Percentiles rank a stretch among this genome's conserved stretches.
These are phyloP conservation scores for Boletus pseudo-olivaceus DNA, from an alignment of 768 basidiomycete genomes.

Conservation along the genomic window DNA sequence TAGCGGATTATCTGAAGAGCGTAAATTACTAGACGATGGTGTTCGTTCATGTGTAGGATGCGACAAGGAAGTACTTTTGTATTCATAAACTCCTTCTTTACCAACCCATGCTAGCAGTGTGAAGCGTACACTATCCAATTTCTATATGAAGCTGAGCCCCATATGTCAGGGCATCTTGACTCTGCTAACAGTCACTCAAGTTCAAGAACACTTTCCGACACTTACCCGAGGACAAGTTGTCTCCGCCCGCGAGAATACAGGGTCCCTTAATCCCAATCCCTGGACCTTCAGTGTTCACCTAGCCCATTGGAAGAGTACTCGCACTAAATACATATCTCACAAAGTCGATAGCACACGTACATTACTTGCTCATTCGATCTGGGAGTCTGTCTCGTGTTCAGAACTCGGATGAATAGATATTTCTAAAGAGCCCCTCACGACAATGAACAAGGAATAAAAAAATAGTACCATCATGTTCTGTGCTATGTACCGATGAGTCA, in stretches of 20 bases:
- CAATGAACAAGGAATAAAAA: no score
- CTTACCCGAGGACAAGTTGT: not conserved
- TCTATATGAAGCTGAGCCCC: not conserved
- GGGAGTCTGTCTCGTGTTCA: no score
- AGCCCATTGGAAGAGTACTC: not conserved
- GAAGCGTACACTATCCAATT: not conserved
- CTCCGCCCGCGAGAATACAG: no score
- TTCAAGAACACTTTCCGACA: not conserved
- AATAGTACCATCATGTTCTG: no score
- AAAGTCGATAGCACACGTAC: no score
- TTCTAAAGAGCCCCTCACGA: no score
- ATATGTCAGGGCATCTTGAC: no score
- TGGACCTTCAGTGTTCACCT: no score
- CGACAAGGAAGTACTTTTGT: constrained; percentile 7
- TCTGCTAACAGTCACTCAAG: not conserved
- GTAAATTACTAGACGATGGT: constrained; percentile 44
- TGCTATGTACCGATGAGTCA: no score
- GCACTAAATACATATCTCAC: no score
- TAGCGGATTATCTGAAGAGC: constrained; percentile 77
- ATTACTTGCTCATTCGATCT: no score
- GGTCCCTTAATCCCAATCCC: not conserved
- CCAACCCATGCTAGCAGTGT: not conserved
- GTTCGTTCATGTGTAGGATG: constrained; percentile 5
- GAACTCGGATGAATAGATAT: no score
- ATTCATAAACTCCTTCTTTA: constrained; percentile 2